These are phyloP conservation scores for Boletus rufocinnamomeus DNA, from an alignment of 768 basidiomycete species.

Conservation along the genomic window DNA sequence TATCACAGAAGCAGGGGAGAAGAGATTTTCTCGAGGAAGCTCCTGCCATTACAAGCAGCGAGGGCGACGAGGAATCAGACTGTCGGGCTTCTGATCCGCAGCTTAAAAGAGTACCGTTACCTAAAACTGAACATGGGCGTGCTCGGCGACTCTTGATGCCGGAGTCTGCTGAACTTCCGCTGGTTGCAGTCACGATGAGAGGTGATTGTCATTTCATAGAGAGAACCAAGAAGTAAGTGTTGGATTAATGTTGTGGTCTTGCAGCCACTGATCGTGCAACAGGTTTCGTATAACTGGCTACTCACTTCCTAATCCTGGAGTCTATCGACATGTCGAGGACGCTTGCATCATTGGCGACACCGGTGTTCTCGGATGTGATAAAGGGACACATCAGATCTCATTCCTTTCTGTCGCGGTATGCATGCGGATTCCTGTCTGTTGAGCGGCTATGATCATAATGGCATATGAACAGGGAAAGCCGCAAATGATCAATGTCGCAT, in stretches of 20 bases:
- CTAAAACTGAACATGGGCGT: slow-evolving; percentile 35
- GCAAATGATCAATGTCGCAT: slow-evolving; percentile 33
- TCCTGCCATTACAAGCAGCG: slow-evolving; percentile 16
- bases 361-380: slow-evolving; percentile 46
- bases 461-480: slow-evolving; percentile 34
- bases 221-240: slow-evolving; percentile 32
- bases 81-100: slow-evolving; percentile 21
- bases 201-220: slow-evolving; percentile 48
- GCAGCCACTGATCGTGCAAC: slow-evolving; percentile 18
- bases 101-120: slow-evolving; percentile 34
- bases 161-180: slow-evolving; percentile 31
- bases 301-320: slow-evolving; percentile 41
- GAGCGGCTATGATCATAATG: slow-evolving; percentile 28
- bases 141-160: slow-evolving; percentile 37
- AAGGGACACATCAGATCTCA: slow-evolving; percentile 45
- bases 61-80: slow-evolving; percentile 18
- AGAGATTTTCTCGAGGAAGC: slow-evolving; percentile 8
- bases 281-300: slow-evolving; percentile 39
- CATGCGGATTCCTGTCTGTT: slow-evolving; percentile 29
- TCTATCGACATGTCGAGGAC: slow-evolving; percentile 46
- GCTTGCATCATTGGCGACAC: slow-evolving; percentile 44
- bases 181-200: slow-evolving; percentile 48
- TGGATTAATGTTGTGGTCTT: not conserved
- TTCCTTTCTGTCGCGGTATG: slow-evolving; percentile 39
- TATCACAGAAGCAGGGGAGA: slow-evolving; percentile 12